Evolutionary conservation across 345 rosid species (phyloP).

Genomic region (Salix brachista): DNA sequence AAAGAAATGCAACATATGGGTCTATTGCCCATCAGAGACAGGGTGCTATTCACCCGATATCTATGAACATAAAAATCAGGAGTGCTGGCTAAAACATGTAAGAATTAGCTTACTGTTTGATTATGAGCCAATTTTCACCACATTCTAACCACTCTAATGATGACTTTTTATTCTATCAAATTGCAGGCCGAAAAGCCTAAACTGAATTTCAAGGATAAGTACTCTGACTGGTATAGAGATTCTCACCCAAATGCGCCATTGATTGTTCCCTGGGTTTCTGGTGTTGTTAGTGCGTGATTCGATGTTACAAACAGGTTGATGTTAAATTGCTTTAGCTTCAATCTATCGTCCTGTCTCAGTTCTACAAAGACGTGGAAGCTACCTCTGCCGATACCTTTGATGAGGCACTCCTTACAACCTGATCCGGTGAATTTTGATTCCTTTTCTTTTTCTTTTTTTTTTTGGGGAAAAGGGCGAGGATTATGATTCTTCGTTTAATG

Average conservation of each 20-base stretch:
- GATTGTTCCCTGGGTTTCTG: conserved; percentile 92
- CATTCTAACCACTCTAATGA: neutral
- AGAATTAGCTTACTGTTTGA: conserved; percentile 21
- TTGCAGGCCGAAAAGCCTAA: conserved; percentile 80
- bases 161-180: conserved; percentile 14
- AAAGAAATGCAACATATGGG: conserved; percentile 92
- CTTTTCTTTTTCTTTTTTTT: neutral
- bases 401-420: neutral
- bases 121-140: neutral
- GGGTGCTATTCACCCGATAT: conserved; percentile 93
- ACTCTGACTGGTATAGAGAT: conserved; percentile 70
- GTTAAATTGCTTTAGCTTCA: neutral
- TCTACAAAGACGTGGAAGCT: neutral
- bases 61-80: conserved; percentile 75
- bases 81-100: conserved; percentile 97
- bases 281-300: conserved; percentile 54
- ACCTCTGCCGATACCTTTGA: neutral
- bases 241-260: conserved; percentile 78
- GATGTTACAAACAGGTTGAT: neutral
- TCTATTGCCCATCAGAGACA: conserved; percentile 78
- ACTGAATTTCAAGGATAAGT: conserved; percentile 67
- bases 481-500: neutral
- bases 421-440: neutral
- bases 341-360: neutral
- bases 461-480: conserved; percentile 3